Evolutionary conservation across 2,329 filamentous ascomycete species (phyloP), one percentile per base, ranked within the genome.

Genomic region (Fusarium sp.): DNA sequence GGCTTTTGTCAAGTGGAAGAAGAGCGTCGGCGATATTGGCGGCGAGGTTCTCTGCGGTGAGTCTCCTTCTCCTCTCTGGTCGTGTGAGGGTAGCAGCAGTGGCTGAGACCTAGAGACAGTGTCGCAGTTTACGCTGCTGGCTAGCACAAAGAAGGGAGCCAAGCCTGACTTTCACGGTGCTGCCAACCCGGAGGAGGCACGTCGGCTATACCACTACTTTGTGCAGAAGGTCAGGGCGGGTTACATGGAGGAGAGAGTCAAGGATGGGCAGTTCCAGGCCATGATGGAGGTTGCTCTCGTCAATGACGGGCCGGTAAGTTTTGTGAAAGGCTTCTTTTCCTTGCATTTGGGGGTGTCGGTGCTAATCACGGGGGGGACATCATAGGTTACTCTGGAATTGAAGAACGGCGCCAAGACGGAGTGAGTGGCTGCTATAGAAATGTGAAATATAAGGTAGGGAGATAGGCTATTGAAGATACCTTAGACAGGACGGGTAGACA

Each of bases 231-330:
- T 98, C 47, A 89, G 91, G 77, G 87, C 91, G 61, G 87, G 90
- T 6, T 97, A 98, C 81, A 82, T 85, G 10, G 82, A 89, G 12
- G 93, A 94, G 14, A 91, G 88, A 73, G 95, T 99, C 66, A 95
- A 98, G 81, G 92, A 99, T 81, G 96, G 97, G n/a, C 91, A 96
- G 36, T 99, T 99, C 82, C 96, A 98, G 80, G 96, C 96, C 56
- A 98, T 97, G 95, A 99, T 99, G 96, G 93, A 98, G 80, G 96
- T 99, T 66, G 93, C 93, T 55, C 84, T 98, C 36, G 91, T 98
- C 56, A 98, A 98, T 76, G 96, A 98, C 76, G 91, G 91, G 3
- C 91, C 91, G 61, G 91, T 92, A 81, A 75, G 83, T 80, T 49
- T 80, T 48, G 47, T 20, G 17, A 18, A n/a, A 39, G 15, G 4